These are phyloP conservation scores for Podila verticillata DNA, from an alignment of 192 early-diverging fungal genomes.

Conservation along the genomic window DNA sequence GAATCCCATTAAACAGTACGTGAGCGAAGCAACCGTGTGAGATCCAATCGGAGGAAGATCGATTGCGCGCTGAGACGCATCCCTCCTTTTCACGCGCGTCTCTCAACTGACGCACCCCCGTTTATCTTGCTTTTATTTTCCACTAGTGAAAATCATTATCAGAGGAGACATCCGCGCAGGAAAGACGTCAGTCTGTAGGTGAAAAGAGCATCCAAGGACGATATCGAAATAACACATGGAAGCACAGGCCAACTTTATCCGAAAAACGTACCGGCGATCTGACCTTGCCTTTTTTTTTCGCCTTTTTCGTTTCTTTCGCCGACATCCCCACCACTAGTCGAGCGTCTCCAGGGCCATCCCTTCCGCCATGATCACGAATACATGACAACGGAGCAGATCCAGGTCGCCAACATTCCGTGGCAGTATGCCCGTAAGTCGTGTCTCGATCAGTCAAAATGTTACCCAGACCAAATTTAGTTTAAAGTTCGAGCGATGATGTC, in stretches of 20 bases:
- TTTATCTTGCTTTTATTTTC: background rate
- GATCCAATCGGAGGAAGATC: background rate
- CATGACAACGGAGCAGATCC: conserved; percentile 64
- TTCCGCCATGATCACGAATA: conserved; percentile 53
- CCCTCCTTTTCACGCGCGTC: background rate
- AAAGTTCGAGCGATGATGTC: background rate
- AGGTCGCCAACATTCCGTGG: conserved; percentile 71
- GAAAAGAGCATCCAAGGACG: background rate
- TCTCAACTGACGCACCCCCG: too few relatives aligned
- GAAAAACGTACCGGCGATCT: background rate
- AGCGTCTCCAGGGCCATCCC: conserved; percentile 60
- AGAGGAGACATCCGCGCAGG: conserved; percentile 68
- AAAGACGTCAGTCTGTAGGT: conserved; percentile 66
- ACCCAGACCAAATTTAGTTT: background rate
- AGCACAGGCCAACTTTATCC: conserved; percentile 14
- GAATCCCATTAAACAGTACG: conserved; percentile 47
- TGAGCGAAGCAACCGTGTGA: background rate
- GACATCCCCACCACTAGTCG: conserved; percentile 32
- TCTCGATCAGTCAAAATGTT: background rate
- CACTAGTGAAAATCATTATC: conserved; percentile 66
- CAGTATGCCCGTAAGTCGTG: conserved; percentile 56
- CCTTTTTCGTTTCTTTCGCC: background rate
- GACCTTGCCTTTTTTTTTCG: conserved; percentile 1
- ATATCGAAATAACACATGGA: background rate
- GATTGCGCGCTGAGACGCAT: too few relatives aligned